These are phyloP conservation scores for Fusarium sp. DNA, from an alignment of 2,329 filamentous ascomycete genomes.

Conservation along the genomic window DNA sequence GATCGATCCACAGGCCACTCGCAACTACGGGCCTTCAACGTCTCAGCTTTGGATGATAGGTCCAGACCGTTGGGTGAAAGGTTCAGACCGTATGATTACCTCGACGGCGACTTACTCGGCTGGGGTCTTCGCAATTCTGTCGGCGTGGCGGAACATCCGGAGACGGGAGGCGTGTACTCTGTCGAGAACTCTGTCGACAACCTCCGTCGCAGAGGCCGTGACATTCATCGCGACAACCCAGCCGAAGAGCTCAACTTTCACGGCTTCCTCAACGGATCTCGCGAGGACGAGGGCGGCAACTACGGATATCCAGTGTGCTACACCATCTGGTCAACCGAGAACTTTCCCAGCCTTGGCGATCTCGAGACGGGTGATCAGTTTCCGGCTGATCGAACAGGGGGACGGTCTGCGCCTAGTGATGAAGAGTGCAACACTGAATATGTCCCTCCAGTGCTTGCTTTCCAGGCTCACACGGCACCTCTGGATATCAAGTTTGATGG, in stretches of 20 bases:
- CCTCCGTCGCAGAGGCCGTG: constrained; percentile 66
- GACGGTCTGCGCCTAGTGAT: constrained; percentile 56
- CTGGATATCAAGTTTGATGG: constrained; percentile 76
- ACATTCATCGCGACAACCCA: constrained; percentile 76
- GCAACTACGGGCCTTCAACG: constrained; percentile 73
- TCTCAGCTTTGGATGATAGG: constrained; percentile 45
- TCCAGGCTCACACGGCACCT: constrained; percentile 76
- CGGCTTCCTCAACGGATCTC: constrained; percentile 63
- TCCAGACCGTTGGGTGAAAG: constrained; percentile 39
- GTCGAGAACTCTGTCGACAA: constrained; percentile 81
- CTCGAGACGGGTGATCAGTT: constrained; percentile 65
- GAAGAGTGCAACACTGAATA: constrained; percentile 57
- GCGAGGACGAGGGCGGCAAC: constrained; percentile 59
- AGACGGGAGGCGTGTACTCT: constrained; percentile 64
- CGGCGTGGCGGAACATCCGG: constrained; percentile 73
- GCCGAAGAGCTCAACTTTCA: constrained; percentile 81
- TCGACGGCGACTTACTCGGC: constrained; percentile 63
- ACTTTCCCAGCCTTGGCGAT: constrained; percentile 54
- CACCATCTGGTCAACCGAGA: constrained; percentile 69
- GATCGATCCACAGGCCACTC: constrained; percentile 68
- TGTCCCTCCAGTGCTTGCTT: constrained; percentile 66
- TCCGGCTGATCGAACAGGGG: constrained; percentile 43
- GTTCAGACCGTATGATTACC: constrained; percentile 56
- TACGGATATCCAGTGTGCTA: constrained; percentile 80
- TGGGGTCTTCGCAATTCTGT: constrained; percentile 82